Conservation (phyloP, 78 protist species). For the Cavenderia fasciculata region DNA sequence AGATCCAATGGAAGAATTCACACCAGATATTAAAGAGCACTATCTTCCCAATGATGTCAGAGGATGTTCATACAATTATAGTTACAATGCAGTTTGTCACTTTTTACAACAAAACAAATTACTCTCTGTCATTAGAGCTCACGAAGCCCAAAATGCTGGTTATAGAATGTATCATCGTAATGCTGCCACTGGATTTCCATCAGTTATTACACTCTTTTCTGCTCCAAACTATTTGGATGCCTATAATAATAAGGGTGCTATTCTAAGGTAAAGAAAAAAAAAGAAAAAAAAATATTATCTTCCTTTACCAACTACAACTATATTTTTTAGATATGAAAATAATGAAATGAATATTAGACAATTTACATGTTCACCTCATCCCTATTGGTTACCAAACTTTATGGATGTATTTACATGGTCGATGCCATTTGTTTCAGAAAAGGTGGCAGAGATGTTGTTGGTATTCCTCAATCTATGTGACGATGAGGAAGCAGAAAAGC, state of each 20-base stretch:
- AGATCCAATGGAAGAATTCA: constrained; percentile 96
- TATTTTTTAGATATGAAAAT: constrained; percentile 86
- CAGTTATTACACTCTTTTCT: constrained; percentile 98
- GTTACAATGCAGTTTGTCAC: constrained; percentile 90
- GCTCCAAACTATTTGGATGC: constrained; percentile 99
- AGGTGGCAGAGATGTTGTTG: constrained; percentile 82
- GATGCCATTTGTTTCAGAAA: constrained; percentile 99
- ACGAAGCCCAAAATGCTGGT: constrained; percentile 96
- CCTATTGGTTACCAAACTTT: constrained; percentile 99
- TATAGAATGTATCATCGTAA: constrained; percentile 91
- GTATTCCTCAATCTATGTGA: constrained; percentile 68
- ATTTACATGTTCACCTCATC: constrained; percentile 95
- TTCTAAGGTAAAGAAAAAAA: constrained; percentile 24
- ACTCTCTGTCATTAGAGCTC: constrained; percentile 98
- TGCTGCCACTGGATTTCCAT: constrained; percentile 95
- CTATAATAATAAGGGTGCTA: constrained; percentile 96
- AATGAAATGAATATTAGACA: constrained; percentile 97
- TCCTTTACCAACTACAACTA: not conserved
- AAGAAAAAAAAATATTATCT: no score
- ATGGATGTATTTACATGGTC: constrained; percentile 99
- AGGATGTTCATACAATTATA: constrained; percentile 94
- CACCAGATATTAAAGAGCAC: constrained; percentile 81
- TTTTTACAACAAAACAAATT: constrained; percentile 94
- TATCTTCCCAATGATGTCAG: constrained; percentile 91
- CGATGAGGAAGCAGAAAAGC: constrained; percentile 86